Conservation (phyloP, 2,329 filamentous ascomycete genomes). For the Trichophaea hybrida region DNA sequence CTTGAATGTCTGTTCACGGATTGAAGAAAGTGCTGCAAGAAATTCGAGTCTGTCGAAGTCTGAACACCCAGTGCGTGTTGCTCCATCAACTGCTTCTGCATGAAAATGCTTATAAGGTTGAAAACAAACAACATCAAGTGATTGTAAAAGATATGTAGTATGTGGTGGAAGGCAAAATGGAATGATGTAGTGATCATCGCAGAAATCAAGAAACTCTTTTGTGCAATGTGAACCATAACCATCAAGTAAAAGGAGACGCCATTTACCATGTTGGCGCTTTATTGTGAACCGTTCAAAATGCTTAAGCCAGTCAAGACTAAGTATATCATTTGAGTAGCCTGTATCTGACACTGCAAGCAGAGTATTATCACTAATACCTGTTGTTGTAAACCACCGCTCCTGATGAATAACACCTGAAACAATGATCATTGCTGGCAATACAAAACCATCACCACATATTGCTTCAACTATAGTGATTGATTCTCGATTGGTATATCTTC, state of each 20-base stretch:
- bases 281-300: slow-evolving; percentile 1
- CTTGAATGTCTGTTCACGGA: slow-evolving; percentile 14
- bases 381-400: slow-evolving; percentile 1
- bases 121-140: slow-evolving; percentile 16
- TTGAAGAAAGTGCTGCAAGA: slow-evolving; percentile 6
- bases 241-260: slow-evolving; percentile 6
- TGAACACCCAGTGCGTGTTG: slow-evolving; percentile 9
- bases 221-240: slow-evolving; percentile 9
- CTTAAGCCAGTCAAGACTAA: slow-evolving; percentile 3
- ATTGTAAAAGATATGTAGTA: neutral
- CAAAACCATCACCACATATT: slow-evolving; percentile 9
- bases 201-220: slow-evolving; percentile 6
- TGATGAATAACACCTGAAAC: slow-evolving; percentile 4
- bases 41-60: slow-evolving; percentile 17
- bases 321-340: slow-evolving; percentile 8
- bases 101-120: slow-evolving; percentile 23
- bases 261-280: neutral
- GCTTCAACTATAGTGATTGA: slow-evolving; percentile 10
- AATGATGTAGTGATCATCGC: slow-evolving; percentile 8
- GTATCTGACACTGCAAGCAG: neutral
- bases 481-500: slow-evolving; percentile 8
- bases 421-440: slow-evolving; percentile 14
- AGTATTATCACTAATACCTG: neutral
- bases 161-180: slow-evolving; percentile 7
- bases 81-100: slow-evolving; percentile 11